Evolutionary conservation across 2,329 filamentous ascomycete species (phyloP).

Genomic region (Cladosporium sp.): DNA sequence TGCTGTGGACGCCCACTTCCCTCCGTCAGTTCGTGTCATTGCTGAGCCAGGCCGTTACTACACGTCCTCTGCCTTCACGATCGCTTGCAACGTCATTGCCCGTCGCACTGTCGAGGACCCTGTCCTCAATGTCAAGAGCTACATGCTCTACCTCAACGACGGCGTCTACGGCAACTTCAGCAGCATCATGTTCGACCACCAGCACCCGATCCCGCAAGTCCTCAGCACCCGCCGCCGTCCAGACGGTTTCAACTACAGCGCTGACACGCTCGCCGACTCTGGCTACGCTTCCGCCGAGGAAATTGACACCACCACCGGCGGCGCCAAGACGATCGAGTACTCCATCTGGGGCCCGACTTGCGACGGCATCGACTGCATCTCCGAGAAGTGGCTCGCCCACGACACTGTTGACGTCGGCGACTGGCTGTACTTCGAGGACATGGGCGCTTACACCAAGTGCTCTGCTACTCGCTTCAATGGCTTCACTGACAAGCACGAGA

Average conservation of each 20-base stretch:
- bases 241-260: conserved; percentile 36
- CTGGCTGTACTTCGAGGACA: conserved; percentile 98
- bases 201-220: conserved; percentile 82
- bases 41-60: conserved; percentile 97
- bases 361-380: conserved; percentile 95
- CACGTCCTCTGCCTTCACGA: conserved; percentile 86
- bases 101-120: conserved; percentile 83
- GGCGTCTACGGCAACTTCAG: conserved; percentile 98
- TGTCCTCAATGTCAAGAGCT: conserved; percentile 61
- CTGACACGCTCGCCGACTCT: conserved; percentile 34
- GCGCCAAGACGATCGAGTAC: conserved; percentile 65
- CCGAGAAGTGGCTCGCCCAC: conserved; percentile 73
- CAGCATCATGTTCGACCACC: conserved; percentile 99
- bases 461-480: conserved; percentile 98
- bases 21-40: conserved; percentile 79
- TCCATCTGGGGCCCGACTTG: conserved; percentile 98
- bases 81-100: conserved; percentile 94
- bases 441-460: conserved; percentile 98
- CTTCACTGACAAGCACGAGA: conserved; percentile 87
- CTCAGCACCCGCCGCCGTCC: conserved; percentile 45
- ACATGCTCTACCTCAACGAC: conserved; percentile 98
- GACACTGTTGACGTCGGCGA: conserved; percentile 86
- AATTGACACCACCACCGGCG: conserved; percentile 39
- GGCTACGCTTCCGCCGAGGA: conserved; percentile 42
- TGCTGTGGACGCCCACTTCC: conserved; percentile 86